Percentiles rank a stretch among this genome's conserved stretches.
Conservation (phyloP, 345 rosid species). For the Excoecaria cochinchinensis region DNA sequence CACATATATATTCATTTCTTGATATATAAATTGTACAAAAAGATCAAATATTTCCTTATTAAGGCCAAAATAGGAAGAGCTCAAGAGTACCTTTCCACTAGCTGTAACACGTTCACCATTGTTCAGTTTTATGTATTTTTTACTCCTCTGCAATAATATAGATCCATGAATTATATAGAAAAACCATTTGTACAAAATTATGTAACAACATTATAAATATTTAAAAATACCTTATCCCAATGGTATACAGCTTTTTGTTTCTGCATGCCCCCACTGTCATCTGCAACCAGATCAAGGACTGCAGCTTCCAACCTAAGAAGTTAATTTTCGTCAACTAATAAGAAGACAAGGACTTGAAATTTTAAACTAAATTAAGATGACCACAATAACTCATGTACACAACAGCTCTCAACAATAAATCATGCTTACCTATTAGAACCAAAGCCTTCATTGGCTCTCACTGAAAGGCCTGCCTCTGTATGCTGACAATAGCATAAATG, state of each 20-base stretch:
- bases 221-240: conserved; percentile 84
- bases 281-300: conserved; percentile 93
- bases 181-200: not conserved
- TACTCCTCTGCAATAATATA: conserved; percentile 71
- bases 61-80: not conserved
- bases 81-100: conserved; percentile 82
- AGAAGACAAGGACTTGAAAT: not conserved
- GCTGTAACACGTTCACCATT: conserved; percentile 96
- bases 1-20: not conserved
- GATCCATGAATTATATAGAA: not conserved
- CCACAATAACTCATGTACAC: conserved; percentile 1
- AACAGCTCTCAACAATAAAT: conserved; percentile 9
- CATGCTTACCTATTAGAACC: conserved; percentile 71
- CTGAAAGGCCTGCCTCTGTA: conserved; percentile 76
- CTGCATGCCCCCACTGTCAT: conserved; percentile 71
- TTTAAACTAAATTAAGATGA: not conserved
- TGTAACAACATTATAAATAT: conserved; percentile 7
- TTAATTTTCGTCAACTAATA: conserved; percentile 7
- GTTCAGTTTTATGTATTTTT: conserved; percentile 89
- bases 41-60: not conserved
- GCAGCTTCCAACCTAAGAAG: conserved; percentile 73
- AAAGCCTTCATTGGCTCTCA: conserved; percentile 72
- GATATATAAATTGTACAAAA: not conserved
- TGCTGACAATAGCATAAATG: conserved; percentile 47
- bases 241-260: conserved; percentile 73